Base-by-base conservation (phyloP, 140 eudicot species). In the Senecio squalidus region DNA sequence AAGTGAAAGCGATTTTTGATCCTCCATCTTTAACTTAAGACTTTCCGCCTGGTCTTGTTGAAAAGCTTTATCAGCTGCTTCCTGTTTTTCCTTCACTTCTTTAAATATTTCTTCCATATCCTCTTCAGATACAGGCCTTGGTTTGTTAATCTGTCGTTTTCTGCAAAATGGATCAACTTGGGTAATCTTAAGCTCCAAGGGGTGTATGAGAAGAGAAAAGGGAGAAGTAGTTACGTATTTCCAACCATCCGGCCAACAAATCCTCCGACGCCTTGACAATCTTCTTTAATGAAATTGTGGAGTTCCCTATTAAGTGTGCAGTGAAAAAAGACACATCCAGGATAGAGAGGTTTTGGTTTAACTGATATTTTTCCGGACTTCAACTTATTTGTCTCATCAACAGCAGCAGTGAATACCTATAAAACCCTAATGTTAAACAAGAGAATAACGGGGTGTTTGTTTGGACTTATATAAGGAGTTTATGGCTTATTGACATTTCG, bases 211-310 rank as follows among this genome's bases (percentile, higher is more conserved):
- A n/a, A n/a, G n/a, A n/a, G n/a, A n/a, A n/a, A n/a, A n/a, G n/a
- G n/a, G 36, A 9, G 6, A 4, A 10, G 47, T 30, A 50, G 83
- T 54, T 84, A 92, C 95, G 73, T 82, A 68, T 82, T 92, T 75
- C 96, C 96, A 58, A 87, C 95, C 91, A 77, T 87, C 64, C 85
- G 76, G 49, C 95, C 98, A 69, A 84, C 48, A 44, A 87, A 92
- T 18, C 95, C 98, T 67, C 93, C 89, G 60, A 92, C 80, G 14
- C 93, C 93, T 9, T 70, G 73, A 48, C 80, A 73, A 24, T 92
- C 64, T 70, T 70, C 96, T 74, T 80, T 72, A 7, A 92, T 76
- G 58, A 77, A 92, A 65, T 87, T 86, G 53, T 92, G 96, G 28
- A 87, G 54, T 26, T 92, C 94, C 87, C 80, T 75, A 74, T 88